Evolutionary conservation across 495 filamentous ascomycete genomes (phyloP), one percentile per base, ranked within the genome.

Genomic region (Penicillium simplicissimum): DNA sequence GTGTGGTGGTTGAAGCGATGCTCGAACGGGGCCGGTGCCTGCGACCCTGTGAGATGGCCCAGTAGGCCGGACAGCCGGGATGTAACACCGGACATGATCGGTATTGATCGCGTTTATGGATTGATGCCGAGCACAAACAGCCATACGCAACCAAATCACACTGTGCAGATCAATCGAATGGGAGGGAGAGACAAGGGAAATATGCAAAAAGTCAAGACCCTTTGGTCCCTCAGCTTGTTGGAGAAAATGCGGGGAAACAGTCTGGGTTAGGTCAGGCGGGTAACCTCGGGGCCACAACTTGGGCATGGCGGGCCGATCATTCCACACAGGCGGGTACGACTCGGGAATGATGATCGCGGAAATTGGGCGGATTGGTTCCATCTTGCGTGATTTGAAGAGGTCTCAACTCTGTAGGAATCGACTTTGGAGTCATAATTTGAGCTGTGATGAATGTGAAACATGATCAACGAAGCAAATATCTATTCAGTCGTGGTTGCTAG

Each of bases 1-100:
- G 88, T 85, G 70, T 95, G 90, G 64, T 90, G 79, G 78, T 96
- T 86, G 68, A 85, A 71, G 23, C 67, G 78, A 65, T 87, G 85
- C 25, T 83, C 66, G 48, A 64, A 74, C 8, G 73, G 71, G 5
- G 67, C 61, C 11, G 71, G 59, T 34, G 71, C 67, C 38, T 74
- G 65, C 72, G 51, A 68, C 42, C 62, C 76, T 66, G 56, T 80
- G 66, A 76, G 91, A 78, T 78, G 95, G 84, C 66, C 86, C 70
- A 71, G 86, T 71, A 80, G 89, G 78, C 74, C 84, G 19, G 82
- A 77, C 15, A 90, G 76, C n/a, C 88, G 82, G 21, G 77, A 78
- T 57, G 80, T 78, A 25, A 84, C 76, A 14, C 76, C 65, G 35
- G 85, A 86, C 85, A 88, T 88, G 33, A n/a, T 64, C 49, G 37